Percentiles rank a stretch among this genome's conserved stretches.
phyloP scores from a whole-genome alignment of 2,329 filamentous ascomycete species.

The Colletotrichum incanum region DNA sequence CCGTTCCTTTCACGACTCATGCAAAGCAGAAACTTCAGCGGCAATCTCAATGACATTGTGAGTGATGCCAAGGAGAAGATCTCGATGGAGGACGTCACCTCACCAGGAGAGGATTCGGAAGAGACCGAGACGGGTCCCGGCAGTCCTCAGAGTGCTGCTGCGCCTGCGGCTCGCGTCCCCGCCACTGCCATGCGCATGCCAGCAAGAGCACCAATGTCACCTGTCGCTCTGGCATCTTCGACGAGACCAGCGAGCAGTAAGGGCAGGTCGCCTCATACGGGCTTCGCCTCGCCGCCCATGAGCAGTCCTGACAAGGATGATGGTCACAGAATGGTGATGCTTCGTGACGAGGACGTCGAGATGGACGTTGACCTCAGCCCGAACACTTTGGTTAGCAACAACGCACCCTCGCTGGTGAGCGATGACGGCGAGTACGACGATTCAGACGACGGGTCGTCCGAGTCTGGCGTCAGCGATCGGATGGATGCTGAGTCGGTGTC shows the following conservation, averaged over 20 bases:
- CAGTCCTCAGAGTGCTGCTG: conserved; percentile 46
- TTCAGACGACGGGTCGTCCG: conserved; percentile 75
- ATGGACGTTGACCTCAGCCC: conserved; percentile 78
- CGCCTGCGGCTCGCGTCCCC: conserved; percentile 51
- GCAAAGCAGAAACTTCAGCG: conserved; percentile 72
- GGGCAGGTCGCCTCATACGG: conserved; percentile 59
- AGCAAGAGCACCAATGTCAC: conserved; percentile 69
- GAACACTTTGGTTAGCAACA: conserved; percentile 79
- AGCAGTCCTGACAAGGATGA: conserved; percentile 44
- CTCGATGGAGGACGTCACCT: conserved; percentile 64
- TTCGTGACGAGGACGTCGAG: conserved; percentile 65
- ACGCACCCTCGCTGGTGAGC: conserved; percentile 84
- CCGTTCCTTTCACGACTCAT: conserved; percentile 79
- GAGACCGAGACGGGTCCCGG: conserved; percentile 58
- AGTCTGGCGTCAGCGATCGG: conserved; percentile 71
- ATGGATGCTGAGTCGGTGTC: conserved; percentile 73
- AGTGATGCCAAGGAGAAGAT: conserved; percentile 71
- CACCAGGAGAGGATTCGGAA: conserved; percentile 70
- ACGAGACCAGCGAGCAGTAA: conserved; percentile 72
- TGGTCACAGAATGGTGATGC: conserved; percentile 52
- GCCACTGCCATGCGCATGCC: conserved; percentile 70
- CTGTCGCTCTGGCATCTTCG: conserved; percentile 58
- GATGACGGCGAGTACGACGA: conserved; percentile 86
- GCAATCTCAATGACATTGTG: conserved; percentile 73
- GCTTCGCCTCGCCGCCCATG: conserved; percentile 56